A percentile compares a stretch with the other conserved stretches of the same genome.
Conservation (phyloP, 176 grass and related monocot species). For the Elaeis guineensis region DNA sequence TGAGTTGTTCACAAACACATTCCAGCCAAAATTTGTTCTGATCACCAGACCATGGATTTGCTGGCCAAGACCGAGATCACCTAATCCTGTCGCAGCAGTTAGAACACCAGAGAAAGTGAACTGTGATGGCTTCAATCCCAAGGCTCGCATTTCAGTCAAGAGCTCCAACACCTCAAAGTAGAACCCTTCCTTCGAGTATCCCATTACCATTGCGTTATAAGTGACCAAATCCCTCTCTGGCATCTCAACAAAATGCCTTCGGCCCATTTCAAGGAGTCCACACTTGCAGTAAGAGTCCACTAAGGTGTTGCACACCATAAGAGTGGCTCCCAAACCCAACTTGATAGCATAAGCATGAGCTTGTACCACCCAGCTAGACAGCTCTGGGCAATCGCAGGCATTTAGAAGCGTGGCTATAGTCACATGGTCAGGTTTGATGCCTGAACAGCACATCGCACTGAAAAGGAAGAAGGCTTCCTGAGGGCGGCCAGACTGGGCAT, state of each 20-base stretch:
- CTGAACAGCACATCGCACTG: slow-evolving; percentile 41
- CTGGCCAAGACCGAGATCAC: slow-evolving; percentile 36
- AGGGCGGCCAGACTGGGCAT: slow-evolving; percentile 14
- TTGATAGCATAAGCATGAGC: slow-evolving; percentile 47
- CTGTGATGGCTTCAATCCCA: slow-evolving; percentile 25
- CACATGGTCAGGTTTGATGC: slow-evolving; percentile 40
- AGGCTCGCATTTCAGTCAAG: slow-evolving; percentile 35
- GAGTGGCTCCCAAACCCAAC: slow-evolving; percentile 20
- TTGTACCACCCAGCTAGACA: slow-evolving; percentile 11
- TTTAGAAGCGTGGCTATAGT: slow-evolving; percentile 35
- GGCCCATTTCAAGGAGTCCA: slow-evolving; percentile 19
- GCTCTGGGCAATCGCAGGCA: slow-evolving; percentile 17
- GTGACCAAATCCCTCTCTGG: slow-evolving; percentile 56
- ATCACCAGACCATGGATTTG: slow-evolving; percentile 55
- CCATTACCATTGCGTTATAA: slow-evolving; percentile 72
- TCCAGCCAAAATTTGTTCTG: slow-evolving; percentile 34
- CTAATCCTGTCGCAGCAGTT: slow-evolving; percentile 31
- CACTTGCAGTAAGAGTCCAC: slow-evolving; percentile 89
- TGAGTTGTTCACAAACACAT: slow-evolving; percentile 70
- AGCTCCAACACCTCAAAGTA: slow-evolving; percentile 39
- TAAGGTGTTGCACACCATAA: slow-evolving; percentile 57
- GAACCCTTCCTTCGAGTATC: slow-evolving; percentile 65
- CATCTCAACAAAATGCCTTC: slow-evolving; percentile 50
- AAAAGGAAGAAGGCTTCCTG: slow-evolving; percentile 38
- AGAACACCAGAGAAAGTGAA: slow-evolving; percentile 77